Evolutionary conservation across 1,139 yeast species (phyloP), one percentile per base, ranked within the genome.

Genomic region (Keqinozyma sinolaborantium): DNA sequence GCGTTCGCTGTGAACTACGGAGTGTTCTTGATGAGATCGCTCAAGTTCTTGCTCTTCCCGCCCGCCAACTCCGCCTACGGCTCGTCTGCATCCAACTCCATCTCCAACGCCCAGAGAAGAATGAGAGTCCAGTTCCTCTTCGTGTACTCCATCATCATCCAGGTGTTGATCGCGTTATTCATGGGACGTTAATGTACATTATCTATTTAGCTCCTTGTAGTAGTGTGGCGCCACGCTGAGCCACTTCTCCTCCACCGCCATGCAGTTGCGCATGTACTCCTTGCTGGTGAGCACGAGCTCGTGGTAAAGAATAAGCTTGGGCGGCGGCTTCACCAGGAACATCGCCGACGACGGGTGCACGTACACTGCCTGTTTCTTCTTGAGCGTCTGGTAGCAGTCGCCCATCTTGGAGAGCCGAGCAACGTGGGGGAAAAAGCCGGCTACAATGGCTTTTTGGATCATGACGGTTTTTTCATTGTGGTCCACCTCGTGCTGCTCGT

Each of bases 191-290:
- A 18, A 18, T 18, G 21, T 18, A 7, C 21, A 10, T 10, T 18
- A 18, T 7, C 21, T 10, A 18, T 18, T 10, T 18, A 7, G 21
- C 21, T 18, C 29, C 13, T 30, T 47, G 31, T 50, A 55, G 28
- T 53, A 55, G 36, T 55, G 60, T 2, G 52, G 47, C 0, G 60
- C 60, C 10, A 47, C 33, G 28, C 53, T 58, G 6, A 55, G 30
- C 57, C 57, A 51, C 26, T 72, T 78, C 3, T 77, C 78, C 28
- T 79, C 73, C 4, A 92, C 64, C 0, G 83, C 76, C 70, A 87
- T 71, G 50, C 95, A 85, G 44, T 83, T 87, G 34, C 97, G 63
- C 86, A 92, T 85, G 53, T 77, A 92, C 60, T 90, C 97, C 53
- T 82, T 85, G 29, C 86, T 76, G 0, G 98, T 92, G 24, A 85